Evolutionary conservation across 2,329 filamentous ascomycete genomes (phyloP).

Genomic region (Neobulgaria alba): DNA sequence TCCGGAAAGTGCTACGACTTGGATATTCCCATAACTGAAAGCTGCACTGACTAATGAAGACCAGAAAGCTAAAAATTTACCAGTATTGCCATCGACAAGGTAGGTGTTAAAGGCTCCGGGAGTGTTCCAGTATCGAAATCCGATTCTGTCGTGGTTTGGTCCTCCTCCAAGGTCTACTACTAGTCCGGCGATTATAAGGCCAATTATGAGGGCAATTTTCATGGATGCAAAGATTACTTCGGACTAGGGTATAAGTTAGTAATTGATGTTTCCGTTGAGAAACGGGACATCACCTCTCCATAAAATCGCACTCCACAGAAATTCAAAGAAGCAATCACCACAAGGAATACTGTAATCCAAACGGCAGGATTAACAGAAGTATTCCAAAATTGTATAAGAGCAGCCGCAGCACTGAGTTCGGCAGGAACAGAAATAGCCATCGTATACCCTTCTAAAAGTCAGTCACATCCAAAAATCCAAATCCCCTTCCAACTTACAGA

Average conservation of each 20-base stretch:
- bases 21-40: constrained; percentile 40
- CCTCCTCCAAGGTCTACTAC: constrained; percentile 45
- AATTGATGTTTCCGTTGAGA: no score
- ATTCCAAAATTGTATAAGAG: constrained; percentile 56
- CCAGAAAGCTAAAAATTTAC: constrained; percentile 43
- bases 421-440: constrained; percentile 29
- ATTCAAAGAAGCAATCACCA: constrained; percentile 29
- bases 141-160: constrained; percentile 47
- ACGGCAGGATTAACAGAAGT: constrained; percentile 41
- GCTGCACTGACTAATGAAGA: constrained; percentile 33
- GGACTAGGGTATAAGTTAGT: no score
- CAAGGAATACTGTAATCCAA: constrained; percentile 34
- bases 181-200: constrained; percentile 45
- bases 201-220: constrained; percentile 53
- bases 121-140: constrained; percentile 58
- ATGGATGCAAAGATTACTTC: constrained; percentile 44
- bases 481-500: no score
- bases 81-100: constrained; percentile 46
- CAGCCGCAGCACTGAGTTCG: constrained; percentile 55
- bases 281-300: no score
- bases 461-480: no score
- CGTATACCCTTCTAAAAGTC: constrained; percentile 23
- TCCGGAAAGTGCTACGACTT: constrained; percentile 47
- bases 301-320: constrained; percentile 34
- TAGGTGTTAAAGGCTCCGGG: constrained; percentile 32